Evolutionary conservation across 306 rosid genomes (phyloP).

Genomic region (Prunus persica): DNA sequence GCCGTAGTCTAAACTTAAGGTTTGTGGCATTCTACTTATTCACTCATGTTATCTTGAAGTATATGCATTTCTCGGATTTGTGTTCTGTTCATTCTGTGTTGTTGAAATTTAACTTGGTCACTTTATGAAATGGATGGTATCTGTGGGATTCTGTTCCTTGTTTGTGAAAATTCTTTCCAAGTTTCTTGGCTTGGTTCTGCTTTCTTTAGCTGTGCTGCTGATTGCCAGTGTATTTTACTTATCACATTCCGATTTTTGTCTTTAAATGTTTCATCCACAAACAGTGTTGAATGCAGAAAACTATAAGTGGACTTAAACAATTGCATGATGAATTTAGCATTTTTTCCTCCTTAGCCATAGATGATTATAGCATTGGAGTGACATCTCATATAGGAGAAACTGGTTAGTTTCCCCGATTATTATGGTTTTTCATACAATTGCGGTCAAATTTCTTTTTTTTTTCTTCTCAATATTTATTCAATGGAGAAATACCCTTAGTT

Average conservation of each 20-base stretch:
- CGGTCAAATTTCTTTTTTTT: too few species aligned
- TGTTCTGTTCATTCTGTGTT: neutral
- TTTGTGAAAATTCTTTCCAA: neutral
- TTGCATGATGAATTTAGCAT: neutral
- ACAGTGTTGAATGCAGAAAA: neutral
- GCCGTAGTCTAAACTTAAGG: slow-evolving; percentile 67
- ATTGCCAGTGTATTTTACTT: neutral
- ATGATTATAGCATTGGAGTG: neutral
- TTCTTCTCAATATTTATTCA: too few species aligned
- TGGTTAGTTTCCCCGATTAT: neutral
- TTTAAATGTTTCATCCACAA: neutral
- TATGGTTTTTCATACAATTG: neutral
- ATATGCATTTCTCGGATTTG: neutral
- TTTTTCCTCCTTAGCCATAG: too few species aligned
- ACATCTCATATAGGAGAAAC: neutral
- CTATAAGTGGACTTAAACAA: neutral
- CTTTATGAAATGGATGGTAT: neutral
- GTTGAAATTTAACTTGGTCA: neutral
- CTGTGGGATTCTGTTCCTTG: neutral
- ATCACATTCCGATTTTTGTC: neutral
- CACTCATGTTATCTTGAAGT: neutral
- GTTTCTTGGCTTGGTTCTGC: neutral
- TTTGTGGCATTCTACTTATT: slow-evolving; percentile 25
- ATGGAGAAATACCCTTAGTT: neutral
- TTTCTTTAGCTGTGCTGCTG: neutral